Evolutionary conservation across 2,329 filamentous ascomycete genomes (phyloP).

Genomic region (Didymella keratinophila): DNA sequence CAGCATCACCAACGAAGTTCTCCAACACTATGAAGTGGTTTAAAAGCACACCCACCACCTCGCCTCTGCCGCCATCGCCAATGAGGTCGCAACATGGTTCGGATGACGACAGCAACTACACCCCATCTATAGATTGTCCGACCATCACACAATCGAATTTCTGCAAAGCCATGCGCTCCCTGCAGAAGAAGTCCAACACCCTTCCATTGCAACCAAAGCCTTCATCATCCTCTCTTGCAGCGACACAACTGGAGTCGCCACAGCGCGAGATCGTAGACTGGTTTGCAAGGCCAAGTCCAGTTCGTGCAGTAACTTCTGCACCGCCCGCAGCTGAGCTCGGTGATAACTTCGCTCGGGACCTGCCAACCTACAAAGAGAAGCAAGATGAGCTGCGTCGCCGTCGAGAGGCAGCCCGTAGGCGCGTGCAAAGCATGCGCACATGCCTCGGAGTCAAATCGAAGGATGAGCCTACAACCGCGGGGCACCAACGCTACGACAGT

Average conservation of each 20-base stretch:
- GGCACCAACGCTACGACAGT: constrained; percentile 7
- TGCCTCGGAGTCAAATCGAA: not conserved
- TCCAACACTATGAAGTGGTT: constrained; percentile 5
- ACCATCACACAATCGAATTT: constrained; percentile 2
- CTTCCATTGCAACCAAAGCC: constrained; percentile 1
- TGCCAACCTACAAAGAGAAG: constrained; percentile 1
- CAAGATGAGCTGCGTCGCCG: not conserved
- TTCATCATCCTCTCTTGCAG: not conserved
- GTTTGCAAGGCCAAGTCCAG: constrained; percentile 1
- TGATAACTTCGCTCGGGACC: constrained; percentile 2
- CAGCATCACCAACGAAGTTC: not conserved
- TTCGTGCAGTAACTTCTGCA: not conserved
- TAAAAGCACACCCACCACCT: constrained; percentile 3
- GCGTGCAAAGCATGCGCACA: constrained; percentile 3
- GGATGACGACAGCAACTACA: not conserved
- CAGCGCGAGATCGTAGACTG: constrained; percentile 3
- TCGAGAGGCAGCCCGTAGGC: not conserved
- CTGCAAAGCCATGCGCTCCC: not conserved
- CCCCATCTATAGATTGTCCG: not conserved
- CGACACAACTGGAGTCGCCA: not conserved
- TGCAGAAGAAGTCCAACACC: constrained; percentile 1
- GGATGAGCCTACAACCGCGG: not conserved
- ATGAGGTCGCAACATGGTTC: not conserved
- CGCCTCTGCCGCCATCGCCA: constrained; percentile 7
- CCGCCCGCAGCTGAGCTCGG: not conserved